A percentile compares a stretch with the other conserved stretches of the same genome.
Evolutionary conservation across 1,284 basidiomycete genomes (phyloP).

Genomic region (Tilletia caries): DNA sequence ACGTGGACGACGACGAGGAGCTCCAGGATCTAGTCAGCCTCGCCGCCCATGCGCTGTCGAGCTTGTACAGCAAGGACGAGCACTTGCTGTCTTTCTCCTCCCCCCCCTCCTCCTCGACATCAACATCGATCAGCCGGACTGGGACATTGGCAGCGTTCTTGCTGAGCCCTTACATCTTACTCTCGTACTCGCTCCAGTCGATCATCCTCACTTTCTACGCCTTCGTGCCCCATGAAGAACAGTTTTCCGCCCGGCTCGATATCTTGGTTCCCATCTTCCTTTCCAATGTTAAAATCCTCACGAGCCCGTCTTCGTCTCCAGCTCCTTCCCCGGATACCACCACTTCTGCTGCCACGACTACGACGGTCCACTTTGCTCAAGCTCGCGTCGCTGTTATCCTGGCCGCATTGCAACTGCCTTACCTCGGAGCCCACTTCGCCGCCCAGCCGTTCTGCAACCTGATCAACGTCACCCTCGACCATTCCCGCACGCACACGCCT

Average conservation of each 20-base stretch:
- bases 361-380: neutral
- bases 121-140: neutral
- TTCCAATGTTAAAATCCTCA: neutral
- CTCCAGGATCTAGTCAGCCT: neutral
- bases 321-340: neutral
- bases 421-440: neutral
- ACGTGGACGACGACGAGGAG: neutral
- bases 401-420: neutral
- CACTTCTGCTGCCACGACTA: neutral
- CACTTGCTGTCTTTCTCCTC: neutral
- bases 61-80: no score
- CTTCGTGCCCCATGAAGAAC: neutral
- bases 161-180: neutral
- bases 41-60: neutral
- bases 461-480: neutral
- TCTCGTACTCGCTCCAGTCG: neutral
- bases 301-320: neutral
- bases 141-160: neutral
- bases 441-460: neutral
- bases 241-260: neutral
- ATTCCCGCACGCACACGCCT: neutral
- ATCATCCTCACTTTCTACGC: neutral
- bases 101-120: no score
- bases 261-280: neutral
- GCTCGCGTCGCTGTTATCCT: neutral